A percentile compares a stretch with the other conserved stretches of the same genome.
Conservation (phyloP, 352 stramenopile species). For the Globisporangium mamillatum region DNA sequence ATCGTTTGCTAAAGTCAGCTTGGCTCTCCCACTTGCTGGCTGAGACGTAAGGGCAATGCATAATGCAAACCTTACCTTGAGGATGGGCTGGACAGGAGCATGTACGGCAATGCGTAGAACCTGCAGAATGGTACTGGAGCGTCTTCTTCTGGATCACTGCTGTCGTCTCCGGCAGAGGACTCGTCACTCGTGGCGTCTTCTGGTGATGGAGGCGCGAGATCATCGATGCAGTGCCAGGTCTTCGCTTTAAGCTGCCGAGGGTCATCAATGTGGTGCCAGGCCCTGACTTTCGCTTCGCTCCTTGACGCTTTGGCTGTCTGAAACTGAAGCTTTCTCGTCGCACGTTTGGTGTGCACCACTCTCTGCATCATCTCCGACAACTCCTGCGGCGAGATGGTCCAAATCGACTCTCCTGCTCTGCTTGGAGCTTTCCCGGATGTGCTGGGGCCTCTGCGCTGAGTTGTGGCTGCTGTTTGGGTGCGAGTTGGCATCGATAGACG, state of each 20-base stretch:
- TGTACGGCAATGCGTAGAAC: constrained; percentile 9
- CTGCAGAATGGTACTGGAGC: neutral
- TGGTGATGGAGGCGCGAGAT: neutral
- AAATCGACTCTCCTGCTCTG: constrained; percentile 5
- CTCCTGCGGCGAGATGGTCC: constrained; percentile 9
- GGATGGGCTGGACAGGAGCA: neutral
- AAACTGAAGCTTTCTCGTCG: neutral
- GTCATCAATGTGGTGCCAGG: neutral
- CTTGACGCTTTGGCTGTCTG: neutral
- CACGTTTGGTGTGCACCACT: neutral
- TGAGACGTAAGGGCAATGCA: neutral
- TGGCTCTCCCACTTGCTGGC: neutral
- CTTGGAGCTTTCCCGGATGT: neutral
- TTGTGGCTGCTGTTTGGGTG: neutral
- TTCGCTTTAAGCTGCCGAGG: neutral
- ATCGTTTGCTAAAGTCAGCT: neutral
- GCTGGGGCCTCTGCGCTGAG: neutral
- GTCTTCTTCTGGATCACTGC: constrained; percentile 13
- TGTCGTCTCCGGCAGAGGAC: constrained; percentile 10
- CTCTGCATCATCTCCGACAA: constrained; percentile 12
- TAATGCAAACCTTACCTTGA: constrained; percentile 3
- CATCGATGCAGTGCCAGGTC: neutral
- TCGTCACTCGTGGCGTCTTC: constrained; percentile 11
- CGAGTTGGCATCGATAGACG: neutral
- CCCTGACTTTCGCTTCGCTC: neutral